Evolutionary conservation across 164 flowering plant genomes (phyloP).

Genomic region (Vitis rupestris): DNA sequence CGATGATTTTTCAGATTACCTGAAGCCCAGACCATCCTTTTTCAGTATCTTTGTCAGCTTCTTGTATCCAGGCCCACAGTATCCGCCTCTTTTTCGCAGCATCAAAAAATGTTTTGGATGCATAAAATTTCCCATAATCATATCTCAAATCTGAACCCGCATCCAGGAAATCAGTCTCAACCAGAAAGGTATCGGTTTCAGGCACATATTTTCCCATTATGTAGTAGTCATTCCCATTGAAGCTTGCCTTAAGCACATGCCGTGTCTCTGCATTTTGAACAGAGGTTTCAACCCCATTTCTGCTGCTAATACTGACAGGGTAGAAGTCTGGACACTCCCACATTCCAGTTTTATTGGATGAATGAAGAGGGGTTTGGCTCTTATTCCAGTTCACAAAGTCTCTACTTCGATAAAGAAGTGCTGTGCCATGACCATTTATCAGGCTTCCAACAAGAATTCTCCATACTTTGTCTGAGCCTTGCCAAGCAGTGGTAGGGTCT

Average conservation of each 20-base stretch:
- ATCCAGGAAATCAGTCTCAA: constrained; percentile 25
- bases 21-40: constrained; percentile 58
- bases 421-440: constrained; percentile 10
- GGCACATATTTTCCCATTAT: constrained; percentile 38
- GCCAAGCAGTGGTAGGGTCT: constrained; percentile 41
- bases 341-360: constrained; percentile 18
- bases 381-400: constrained; percentile 26
- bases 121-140: constrained; percentile 70
- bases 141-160: constrained; percentile 30
- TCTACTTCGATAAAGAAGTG: constrained; percentile 17
- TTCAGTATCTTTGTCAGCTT: constrained; percentile 25
- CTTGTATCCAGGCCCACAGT: constrained; percentile 54
- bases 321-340: constrained; percentile 52
- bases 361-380: constrained; percentile 17
- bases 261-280: neutral
- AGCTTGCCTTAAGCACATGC: constrained; percentile 41
- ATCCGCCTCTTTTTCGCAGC: constrained; percentile 35
- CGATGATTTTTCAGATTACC: constrained; percentile 20
- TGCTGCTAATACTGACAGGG: constrained; percentile 28
- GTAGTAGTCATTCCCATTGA: constrained; percentile 27
- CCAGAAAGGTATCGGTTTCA: constrained; percentile 24
- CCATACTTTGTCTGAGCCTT: constrained; percentile 22
- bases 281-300: constrained; percentile 32
- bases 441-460: constrained; percentile 25
- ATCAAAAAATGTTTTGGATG: constrained; percentile 60